Evolutionary conservation across 352 stramenopile genomes (phyloP), one percentile per base, ranked within the genome.

Genomic region (Peronosclerospora sorghi): DNA sequence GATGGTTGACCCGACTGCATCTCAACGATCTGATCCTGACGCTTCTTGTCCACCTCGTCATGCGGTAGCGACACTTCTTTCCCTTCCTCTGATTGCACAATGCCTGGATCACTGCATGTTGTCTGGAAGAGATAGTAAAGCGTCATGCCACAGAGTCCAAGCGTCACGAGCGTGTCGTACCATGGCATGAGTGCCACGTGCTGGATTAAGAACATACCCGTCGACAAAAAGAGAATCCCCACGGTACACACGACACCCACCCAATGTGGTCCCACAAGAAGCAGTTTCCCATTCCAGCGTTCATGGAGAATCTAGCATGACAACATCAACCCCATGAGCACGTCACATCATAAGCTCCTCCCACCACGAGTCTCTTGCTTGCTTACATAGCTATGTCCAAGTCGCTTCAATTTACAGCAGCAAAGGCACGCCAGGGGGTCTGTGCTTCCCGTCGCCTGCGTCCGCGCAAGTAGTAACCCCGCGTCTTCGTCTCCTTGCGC

Each of bases 231-330:
- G n/a, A 88, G 64, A 43, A 91, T 76, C 2, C 45, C 39, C 20
- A 83, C 35, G 13, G 75, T 89, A 29, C 82, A 61, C 32, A 88
- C 32, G 21, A 86, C 76, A 26, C 78, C 78, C 41, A 86, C 75
- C 77, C 78, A 93, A 47, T 93, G 75, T 3, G 80, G 80, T 0
- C 80, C 80, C 1, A 93, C 59, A 41, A 89, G 43, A 23, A 86
- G 35, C 10, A 78, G 34, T 34, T 62, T 58, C 12, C 66, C 62
- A 37, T 68, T 43, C 14, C 59, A 56, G 17, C 59, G 65, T 26
- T 85, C 69, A 36, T 60, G 53, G 7, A 83, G 58, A 32, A 85
- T 61, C 69, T 82, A 27, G 28, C 32, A 36, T 8, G 14, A 34
- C 32, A n/a, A 27, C 15, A 19, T 26, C 14, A 41, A 32, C 19